Base-by-base conservation (phyloP, 192 early-diverging fungal species). In the Mortierella antarctica region DNA sequence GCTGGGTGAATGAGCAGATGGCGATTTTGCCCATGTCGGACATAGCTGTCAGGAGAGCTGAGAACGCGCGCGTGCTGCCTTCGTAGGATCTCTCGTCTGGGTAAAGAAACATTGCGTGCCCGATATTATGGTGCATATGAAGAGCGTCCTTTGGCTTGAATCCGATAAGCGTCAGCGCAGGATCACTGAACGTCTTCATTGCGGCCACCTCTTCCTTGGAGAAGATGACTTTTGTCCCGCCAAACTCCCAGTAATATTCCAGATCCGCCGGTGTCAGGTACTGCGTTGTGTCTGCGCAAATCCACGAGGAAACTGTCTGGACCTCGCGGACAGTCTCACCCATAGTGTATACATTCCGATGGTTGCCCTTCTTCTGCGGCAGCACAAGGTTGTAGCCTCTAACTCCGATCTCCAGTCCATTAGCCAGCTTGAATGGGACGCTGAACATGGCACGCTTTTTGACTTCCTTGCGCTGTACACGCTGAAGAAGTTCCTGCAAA, bases 51-150 rank as follows among this genome's bases (percentile, higher is more conserved):
- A 95, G 76, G 9, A 96, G 73, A 1, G 91, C 86, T 2, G 91
- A 84, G 64, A 95, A 95, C 6, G 91, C 77, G n/a, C 88, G 82
- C 0, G 84, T 89, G 61, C 95, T 95, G 12, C 94, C 94, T 50
- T 87, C 81, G 57, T 88, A 93, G 59, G 80, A 71, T 86, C 88
- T 70, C 58, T 96, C 94, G 69, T 95, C 92, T 11, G 95, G 93
- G 65, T 89, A 91, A 41, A 96, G 78, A 73, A 96, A 94, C 54
- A 85, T 82, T 9, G 91, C 69, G 63, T 92, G 91, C 20, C 52
- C 74, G 63, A 96, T 73, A 61, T 93, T 93, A 68, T 91, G 83
- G 44, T 94, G 82, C 46, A 76, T 61, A 17, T 85, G 82, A 8
- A 93, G 69, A 6, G 68, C 57, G 39, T 13, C 59, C 11, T 48